phyloP scores from a whole-genome alignment of 768 basidiomycete genomes.

The Solioccasus polychromus region DNA sequence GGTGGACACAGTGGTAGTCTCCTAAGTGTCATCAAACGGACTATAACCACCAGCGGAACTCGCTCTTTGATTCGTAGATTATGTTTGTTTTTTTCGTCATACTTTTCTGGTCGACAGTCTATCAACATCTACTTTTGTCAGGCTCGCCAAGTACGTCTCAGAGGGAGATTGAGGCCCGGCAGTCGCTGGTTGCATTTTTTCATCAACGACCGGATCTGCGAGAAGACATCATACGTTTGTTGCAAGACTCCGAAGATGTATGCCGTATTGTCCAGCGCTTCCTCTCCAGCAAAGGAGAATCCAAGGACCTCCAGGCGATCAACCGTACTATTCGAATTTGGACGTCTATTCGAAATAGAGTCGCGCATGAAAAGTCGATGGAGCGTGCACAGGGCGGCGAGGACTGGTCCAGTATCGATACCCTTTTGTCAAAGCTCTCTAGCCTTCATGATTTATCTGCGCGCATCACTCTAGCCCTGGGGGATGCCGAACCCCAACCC shows the following conservation, averaged over 20 bases:
- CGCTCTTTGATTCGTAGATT: slow-evolving; percentile 74
- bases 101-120: slow-evolving; percentile 7
- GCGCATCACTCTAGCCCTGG: slow-evolving; percentile 53
- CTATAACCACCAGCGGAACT: slow-evolving; percentile 73
- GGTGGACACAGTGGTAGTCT: slow-evolving; percentile 74
- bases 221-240: slow-evolving; percentile 53
- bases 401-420: slow-evolving; percentile 60
- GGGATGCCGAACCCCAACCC: slow-evolving; percentile 24
- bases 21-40: slow-evolving; percentile 71
- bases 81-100: slow-evolving; percentile 45
- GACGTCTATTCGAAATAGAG: slow-evolving; percentile 47
- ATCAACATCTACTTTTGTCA: slow-evolving; percentile 30
- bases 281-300: slow-evolving; percentile 62
- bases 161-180: slow-evolving; percentile 66
- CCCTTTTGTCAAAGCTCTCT: slow-evolving; percentile 50
- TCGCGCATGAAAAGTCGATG: slow-evolving; percentile 55
- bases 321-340: slow-evolving; percentile 61
- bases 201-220: slow-evolving; percentile 57
- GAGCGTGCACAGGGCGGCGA: slow-evolving; percentile 36
- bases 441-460: slow-evolving; percentile 50
- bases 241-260: slow-evolving; percentile 65
- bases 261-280: slow-evolving; percentile 78
- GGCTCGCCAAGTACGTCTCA: slow-evolving; percentile 83
- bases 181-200: slow-evolving; percentile 76
- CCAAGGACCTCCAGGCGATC: slow-evolving; percentile 63